Conservation (phyloP, 257 asterid genomes). For the Salvia miltiorrhiza region DNA sequence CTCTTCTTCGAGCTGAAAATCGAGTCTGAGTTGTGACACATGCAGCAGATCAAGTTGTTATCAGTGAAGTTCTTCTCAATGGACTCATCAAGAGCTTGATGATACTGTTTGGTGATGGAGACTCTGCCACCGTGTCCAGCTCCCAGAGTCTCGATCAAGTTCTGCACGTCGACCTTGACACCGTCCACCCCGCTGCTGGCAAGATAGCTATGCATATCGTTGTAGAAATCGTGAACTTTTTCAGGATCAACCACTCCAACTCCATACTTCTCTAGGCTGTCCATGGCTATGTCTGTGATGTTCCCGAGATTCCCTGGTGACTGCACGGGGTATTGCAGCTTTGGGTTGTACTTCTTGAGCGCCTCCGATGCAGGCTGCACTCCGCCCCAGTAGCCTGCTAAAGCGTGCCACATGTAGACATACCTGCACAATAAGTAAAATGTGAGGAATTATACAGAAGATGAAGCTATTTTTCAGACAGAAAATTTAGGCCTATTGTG, state of each 20-base stretch:
- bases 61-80: conserved; percentile 46
- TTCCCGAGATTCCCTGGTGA: conserved; percentile 60
- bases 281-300: conserved; percentile 52
- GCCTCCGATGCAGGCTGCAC: conserved; percentile 37
- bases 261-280: conserved; percentile 60
- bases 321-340: conserved; percentile 48
- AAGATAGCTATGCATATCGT: conserved; percentile 67
- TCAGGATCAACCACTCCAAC: conserved; percentile 57
- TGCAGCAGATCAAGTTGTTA: conserved; percentile 54
- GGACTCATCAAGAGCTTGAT: conserved; percentile 67
- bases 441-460: background rate
- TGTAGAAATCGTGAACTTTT: conserved; percentile 48
- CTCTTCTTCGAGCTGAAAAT: conserved; percentile 47
- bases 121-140: conserved; percentile 68
- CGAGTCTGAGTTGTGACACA: conserved; percentile 60
- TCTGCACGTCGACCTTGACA: conserved; percentile 77
- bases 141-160: conserved; percentile 53
- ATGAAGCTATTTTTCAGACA: background rate
- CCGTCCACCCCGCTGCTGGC: conserved; percentile 64
- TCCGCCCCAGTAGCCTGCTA: conserved; percentile 84
- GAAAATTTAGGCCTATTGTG: background rate
- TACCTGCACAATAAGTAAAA: conserved; percentile 31
- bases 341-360: conserved; percentile 55
- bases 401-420: conserved; percentile 78
- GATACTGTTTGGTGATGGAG: conserved; percentile 49